A percentile compares a stretch with the other conserved stretches of the same genome.
These are phyloP conservation scores for Suhomyces guaymorum DNA, from an alignment of 1,139 yeast species.

Conservation along the genomic window DNA sequence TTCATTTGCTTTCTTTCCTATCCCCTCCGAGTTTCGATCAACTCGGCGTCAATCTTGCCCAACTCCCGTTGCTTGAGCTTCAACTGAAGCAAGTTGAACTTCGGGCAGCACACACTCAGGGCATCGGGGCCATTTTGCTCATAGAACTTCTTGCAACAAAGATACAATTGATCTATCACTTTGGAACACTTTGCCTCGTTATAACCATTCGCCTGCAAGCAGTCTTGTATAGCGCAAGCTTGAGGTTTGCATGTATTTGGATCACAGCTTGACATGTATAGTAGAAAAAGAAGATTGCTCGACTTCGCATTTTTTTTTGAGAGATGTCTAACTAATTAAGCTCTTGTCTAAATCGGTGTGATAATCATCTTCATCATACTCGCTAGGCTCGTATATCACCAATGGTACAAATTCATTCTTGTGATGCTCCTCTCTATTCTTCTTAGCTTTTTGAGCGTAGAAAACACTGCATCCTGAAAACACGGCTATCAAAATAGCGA, in stretches of 20 bases:
- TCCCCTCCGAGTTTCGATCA: slow-evolving; percentile 23
- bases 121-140: slow-evolving; percentile 51
- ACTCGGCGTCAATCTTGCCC: slow-evolving; percentile 55
- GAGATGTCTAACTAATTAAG: slow-evolving; percentile 14
- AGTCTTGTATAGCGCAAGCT: slow-evolving; percentile 72
- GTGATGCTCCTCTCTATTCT: slow-evolving; percentile 25
- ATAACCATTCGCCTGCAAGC: slow-evolving; percentile 53
- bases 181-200: slow-evolving; percentile 64
- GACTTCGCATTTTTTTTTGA: slow-evolving; percentile 6
- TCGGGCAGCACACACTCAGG: slow-evolving; percentile 69
- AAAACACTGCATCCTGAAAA: slow-evolving; percentile 47
- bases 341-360: slow-evolving; percentile 44
- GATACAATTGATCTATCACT: slow-evolving; percentile 58
- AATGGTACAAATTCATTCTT: slow-evolving; percentile 45
- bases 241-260: slow-evolving; percentile 60
- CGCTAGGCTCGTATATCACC: slow-evolving; percentile 51
- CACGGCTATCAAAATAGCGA: slow-evolving; percentile 53
- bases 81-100: slow-evolving; percentile 51
- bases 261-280: slow-evolving; percentile 10
- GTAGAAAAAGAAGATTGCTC: slow-evolving; percentile 2
- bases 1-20: slow-evolving; percentile 1
- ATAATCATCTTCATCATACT: slow-evolving; percentile 50
- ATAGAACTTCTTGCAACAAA: slow-evolving; percentile 62
- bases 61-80: slow-evolving; percentile 58
- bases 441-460: slow-evolving; percentile 35